Percentiles rank a stretch among this genome's conserved stretches.
phyloP scores from a whole-genome alignment of 2,329 filamentous ascomycete species.

The Stemphylium beticola region DNA sequence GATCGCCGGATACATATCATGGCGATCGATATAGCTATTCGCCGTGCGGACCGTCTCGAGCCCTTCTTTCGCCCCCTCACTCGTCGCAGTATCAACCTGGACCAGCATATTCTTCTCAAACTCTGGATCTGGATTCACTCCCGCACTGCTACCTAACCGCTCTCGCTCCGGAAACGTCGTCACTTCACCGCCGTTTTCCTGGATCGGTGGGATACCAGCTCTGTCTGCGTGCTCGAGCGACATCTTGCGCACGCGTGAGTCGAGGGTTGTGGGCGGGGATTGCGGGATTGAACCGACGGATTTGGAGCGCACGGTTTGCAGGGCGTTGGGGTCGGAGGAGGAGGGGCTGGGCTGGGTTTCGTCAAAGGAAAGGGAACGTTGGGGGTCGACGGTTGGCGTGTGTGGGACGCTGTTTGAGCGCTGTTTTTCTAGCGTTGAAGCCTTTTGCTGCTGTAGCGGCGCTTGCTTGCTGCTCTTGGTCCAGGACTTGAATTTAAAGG shows the following conservation, averaged over 20 bases:
- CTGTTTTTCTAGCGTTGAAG: slow-evolving; percentile 8
- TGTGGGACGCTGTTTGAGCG: slow-evolving; percentile 31
- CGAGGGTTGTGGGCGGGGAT: slow-evolving; percentile 29
- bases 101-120: slow-evolving; percentile 34
- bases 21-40: slow-evolving; percentile 48
- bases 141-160: background rate
- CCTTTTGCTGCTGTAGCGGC: background rate
- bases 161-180: slow-evolving; percentile 9
- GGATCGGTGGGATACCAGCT: slow-evolving; percentile 11
- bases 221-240: slow-evolving; percentile 15
- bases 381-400: slow-evolving; percentile 23
- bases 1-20: slow-evolving; percentile 51
- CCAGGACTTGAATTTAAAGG: slow-evolving; percentile 41
- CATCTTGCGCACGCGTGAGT: slow-evolving; percentile 31
- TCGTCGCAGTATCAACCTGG: slow-evolving; percentile 36
- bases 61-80: slow-evolving; percentile 25
- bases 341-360: slow-evolving; percentile 6
- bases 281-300: slow-evolving; percentile 39
- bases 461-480: slow-evolving; percentile 26
- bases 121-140: background rate
- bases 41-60: slow-evolving; percentile 40
- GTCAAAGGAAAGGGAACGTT: slow-evolving; percentile 38
- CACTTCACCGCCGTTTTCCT: slow-evolving; percentile 17
- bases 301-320: slow-evolving; percentile 42
- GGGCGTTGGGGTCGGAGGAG: slow-evolving; percentile 23